A percentile compares a stretch with the other conserved stretches of the same genome.
Conservation (phyloP, 2,329 filamentous ascomycete genomes). For the Curvularia hawaiiensis region DNA sequence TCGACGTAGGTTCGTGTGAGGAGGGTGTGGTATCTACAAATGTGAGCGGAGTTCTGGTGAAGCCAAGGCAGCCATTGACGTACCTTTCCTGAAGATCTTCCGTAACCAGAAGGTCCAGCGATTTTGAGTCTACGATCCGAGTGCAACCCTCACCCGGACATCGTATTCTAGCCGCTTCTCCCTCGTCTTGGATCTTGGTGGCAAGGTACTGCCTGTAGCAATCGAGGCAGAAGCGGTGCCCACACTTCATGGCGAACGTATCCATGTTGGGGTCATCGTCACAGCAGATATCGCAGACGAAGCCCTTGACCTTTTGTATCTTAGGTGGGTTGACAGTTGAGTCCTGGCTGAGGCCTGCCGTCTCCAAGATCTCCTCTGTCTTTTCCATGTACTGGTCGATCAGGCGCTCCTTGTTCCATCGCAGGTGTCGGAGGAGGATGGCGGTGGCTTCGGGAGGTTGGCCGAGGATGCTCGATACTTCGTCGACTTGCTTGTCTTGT, state of each 20-base stretch:
- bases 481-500: conserved; percentile 83
- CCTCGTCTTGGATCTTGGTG: conserved; percentile 94
- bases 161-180: conserved; percentile 92
- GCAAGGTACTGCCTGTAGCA: conserved; percentile 91
- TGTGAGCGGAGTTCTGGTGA: conserved; percentile 15
- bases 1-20: conserved; percentile 96
- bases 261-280: conserved; percentile 79
- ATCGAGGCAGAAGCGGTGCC: conserved; percentile 88
- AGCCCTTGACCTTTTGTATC: conserved; percentile 74
- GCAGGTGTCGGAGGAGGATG: conserved; percentile 84
- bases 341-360: conserved; percentile 74
- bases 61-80: conserved; percentile 17
- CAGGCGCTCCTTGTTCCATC: conserved; percentile 95
- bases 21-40: conserved; percentile 76
- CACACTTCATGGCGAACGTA: conserved; percentile 94
- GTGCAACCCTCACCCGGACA: conserved; percentile 88
- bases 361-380: conserved; percentile 77
- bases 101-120: conserved; percentile 75
- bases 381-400: conserved; percentile 97
- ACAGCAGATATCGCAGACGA: conserved; percentile 94
- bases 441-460: conserved; percentile 88
- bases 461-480: conserved; percentile 90
- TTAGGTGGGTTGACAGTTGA: conserved; percentile 59
- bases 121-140: conserved; percentile 88
- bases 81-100: conserved; percentile 62